Evolutionary conservation across 495 filamentous ascomycete species (phyloP), one percentile per base, ranked within the genome.

Genomic region (Hypoxylon trugodes): DNA sequence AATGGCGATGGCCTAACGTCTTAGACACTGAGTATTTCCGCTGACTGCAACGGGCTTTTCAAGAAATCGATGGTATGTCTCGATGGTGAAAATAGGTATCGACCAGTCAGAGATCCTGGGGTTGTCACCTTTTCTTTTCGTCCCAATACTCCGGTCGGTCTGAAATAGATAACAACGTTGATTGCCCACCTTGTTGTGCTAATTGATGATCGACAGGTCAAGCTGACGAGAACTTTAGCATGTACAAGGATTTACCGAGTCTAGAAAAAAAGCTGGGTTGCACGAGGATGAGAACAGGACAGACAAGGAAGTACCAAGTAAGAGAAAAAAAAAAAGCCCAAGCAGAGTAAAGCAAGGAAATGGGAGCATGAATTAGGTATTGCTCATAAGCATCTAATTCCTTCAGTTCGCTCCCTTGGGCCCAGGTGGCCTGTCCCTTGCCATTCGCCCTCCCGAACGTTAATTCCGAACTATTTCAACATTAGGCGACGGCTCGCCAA

Each of bases 181-280:
- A 30, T 40, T 9, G 42, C 45, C 45, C n/a, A n/a, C 26, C 58
- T 47, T 18, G 36, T 13, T 30, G 30, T 10, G 30, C 12, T 52
- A 35, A 61, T 55, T 35, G 51, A 18, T 25, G 51, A 56, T 62
- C 50, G 33, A 55, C 36, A 56, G 45, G 43, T 49, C 51, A 18
- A 63, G 33, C 50, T 48, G 41, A 55, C 37, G 28, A 56, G 43
- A 45, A 28, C 6, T 30, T 24, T 46, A 38, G 41, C 22, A 37
- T 19, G 40, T 30, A 32, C 59, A 56, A 51, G 59, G 50, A 56
- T 62, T 55, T 42, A 36, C 19, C 10, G 25, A 46, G 22, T n/a
- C n/a, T n/a, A n/a, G n/a, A n/a, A n/a, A 10, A 32, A 30, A 16
- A 22, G 35, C 2, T 28, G 56, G 41, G 61, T 65, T 35, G 32